These are phyloP conservation scores for Fusarium sp. DNA, from an alignment of 2,329 filamentous ascomycete genomes.

Conservation along the genomic window DNA sequence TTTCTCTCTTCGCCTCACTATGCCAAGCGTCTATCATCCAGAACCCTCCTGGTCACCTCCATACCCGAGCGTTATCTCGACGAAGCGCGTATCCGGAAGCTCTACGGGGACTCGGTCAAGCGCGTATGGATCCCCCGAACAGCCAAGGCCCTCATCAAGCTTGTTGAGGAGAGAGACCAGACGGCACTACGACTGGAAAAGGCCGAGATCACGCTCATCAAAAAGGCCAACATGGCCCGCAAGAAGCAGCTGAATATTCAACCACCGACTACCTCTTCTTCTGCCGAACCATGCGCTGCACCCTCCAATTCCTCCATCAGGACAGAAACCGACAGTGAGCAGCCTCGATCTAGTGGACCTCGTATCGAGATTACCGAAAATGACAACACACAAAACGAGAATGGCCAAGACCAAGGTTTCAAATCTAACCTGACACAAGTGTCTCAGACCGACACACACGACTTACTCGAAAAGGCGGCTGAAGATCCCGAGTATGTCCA, in stretches of 20 bases:
- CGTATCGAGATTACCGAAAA: constrained; percentile 18
- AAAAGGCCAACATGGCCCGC: constrained; percentile 77
- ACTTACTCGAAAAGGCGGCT: constrained; percentile 32
- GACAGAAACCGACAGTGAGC: constrained; percentile 20
- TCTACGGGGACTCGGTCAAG: constrained; percentile 85
- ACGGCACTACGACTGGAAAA: constrained; percentile 84
- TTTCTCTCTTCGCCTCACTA: constrained; percentile 89
- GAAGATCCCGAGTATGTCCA: constrained; percentile 50
- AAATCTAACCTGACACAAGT: constrained; percentile 27
- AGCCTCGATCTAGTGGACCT: not conserved
- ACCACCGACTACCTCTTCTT: constrained; percentile 7
- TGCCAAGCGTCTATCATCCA: constrained; percentile 85
- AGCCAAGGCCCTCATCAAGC: constrained; percentile 79
- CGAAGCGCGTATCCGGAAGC: constrained; percentile 77
- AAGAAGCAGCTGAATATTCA: constrained; percentile 58
- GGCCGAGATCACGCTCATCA: constrained; percentile 88
- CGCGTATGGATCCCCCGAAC: constrained; percentile 87
- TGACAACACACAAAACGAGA: not conserved
- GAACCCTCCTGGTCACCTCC: constrained; percentile 88
- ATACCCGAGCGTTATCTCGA: constrained; percentile 84
- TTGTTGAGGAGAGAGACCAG: constrained; percentile 84
- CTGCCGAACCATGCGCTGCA: constrained; percentile 16
- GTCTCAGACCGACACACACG: constrained; percentile 12
- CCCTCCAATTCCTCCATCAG: constrained; percentile 25
- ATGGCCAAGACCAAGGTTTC: constrained; percentile 6